Evolutionary conservation across 345 rosid species (phyloP).

Genomic region (Melaleuca quinquenervia): DNA sequence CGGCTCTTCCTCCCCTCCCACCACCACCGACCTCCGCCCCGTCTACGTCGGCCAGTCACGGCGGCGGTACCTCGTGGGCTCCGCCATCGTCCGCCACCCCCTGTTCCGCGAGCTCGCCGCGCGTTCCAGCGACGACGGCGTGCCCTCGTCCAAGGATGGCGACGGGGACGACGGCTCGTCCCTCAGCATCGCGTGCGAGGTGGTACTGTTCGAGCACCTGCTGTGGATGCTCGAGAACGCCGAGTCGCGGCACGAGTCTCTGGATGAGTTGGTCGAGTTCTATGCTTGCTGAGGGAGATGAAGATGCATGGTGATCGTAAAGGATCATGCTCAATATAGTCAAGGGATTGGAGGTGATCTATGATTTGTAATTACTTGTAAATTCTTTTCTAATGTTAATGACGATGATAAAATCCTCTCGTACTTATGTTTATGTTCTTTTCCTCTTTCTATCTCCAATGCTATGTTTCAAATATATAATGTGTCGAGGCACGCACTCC

Average conservation of each 20-base stretch:
- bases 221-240: conserved; percentile 5
- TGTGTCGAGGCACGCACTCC: fast-evolving
- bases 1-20: background rate
- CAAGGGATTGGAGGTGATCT: background rate
- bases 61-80: background rate
- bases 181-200: conserved; percentile 8
- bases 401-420: background rate
- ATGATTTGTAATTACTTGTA: background rate
- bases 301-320: background rate
- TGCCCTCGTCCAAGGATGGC: background rate
- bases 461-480: no score
- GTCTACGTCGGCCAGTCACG: background rate
- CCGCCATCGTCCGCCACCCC: background rate
- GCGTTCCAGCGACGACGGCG: background rate
- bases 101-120: background rate
- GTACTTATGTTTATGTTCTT: background rate
- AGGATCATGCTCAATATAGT: background rate
- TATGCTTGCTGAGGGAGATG: background rate
- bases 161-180: background rate
- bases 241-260: background rate
- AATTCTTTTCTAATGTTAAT: background rate
- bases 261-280: conserved; percentile 1
- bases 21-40: background rate
- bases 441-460: background rate
- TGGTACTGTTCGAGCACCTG: conserved; percentile 18